A percentile compares a stretch with the other conserved stretches of the same genome.
Evolutionary conservation across 192 early-diverging fungal species (phyloP).

Genomic region (Umbelopsis sp.): DNA sequence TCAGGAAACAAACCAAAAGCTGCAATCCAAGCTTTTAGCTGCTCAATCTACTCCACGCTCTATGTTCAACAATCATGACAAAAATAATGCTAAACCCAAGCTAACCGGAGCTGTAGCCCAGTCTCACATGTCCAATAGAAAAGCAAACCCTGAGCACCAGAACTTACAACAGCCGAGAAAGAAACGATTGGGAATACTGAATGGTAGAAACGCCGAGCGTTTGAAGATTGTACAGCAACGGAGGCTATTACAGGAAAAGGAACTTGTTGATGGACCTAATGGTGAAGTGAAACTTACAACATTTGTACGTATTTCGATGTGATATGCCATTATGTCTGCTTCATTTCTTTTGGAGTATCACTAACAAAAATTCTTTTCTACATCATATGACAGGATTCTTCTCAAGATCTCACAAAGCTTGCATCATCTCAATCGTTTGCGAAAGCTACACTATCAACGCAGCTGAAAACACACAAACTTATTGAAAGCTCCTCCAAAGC

Average conservation of each 20-base stretch:
- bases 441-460: constrained; percentile 5
- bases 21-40: background rate
- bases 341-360: too few species aligned
- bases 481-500: background rate
- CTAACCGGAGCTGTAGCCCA: background rate
- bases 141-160: background rate
- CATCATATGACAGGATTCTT: too few species aligned
- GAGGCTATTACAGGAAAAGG: background rate
- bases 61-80: background rate
- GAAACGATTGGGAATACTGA: constrained; percentile 11
- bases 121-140: background rate
- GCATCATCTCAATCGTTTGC: constrained; percentile 1
- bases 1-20: background rate
- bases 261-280: background rate
- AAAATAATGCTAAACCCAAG: background rate
- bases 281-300: background rate
- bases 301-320: background rate
- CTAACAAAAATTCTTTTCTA: too few species aligned
- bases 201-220: constrained; percentile 8
- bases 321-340: background rate
- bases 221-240: constrained; percentile 7
- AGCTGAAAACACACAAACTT: constrained; percentile 11
- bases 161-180: background rate
- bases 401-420: background rate
- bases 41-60: background rate